A percentile compares a stretch with the other conserved stretches of the same genome.
Conservation (phyloP, 78 protist genomes). For the Dictyostelium capitatum region DNA sequence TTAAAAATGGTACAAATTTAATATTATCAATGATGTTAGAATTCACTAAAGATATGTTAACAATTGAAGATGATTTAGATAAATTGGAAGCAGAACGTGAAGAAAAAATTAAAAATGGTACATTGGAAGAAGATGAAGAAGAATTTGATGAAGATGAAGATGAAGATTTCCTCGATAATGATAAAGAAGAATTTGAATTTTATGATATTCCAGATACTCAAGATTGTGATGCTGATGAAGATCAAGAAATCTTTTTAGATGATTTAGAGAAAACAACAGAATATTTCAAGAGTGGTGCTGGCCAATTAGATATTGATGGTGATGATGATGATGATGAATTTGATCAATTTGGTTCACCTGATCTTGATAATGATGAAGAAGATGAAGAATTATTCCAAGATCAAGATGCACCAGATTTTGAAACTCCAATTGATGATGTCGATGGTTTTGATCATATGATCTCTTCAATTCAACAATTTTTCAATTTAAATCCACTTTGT, state of each 20-base stretch:
- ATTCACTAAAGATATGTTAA: conserved; percentile 46
- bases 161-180: background rate
- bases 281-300: conserved; percentile 17
- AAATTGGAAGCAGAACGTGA: conserved; percentile 22
- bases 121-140: conserved; percentile 31
- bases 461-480: background rate
- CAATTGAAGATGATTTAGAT: conserved; percentile 55
- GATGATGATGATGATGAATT: background rate
- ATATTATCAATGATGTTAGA: conserved; percentile 36
- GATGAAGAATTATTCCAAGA: conserved; percentile 67
- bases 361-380: background rate
- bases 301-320: background rate
- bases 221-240: conserved; percentile 41
- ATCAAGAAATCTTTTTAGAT: conserved; percentile 42
- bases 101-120: conserved; percentile 1
- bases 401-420: conserved; percentile 40
- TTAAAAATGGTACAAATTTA: background rate
- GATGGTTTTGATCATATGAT: conserved; percentile 67
- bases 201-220: conserved; percentile 20
- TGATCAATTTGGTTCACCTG: background rate
- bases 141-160: conserved; percentile 37
- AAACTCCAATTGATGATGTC: conserved; percentile 75
- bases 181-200: conserved; percentile 16
- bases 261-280: conserved; percentile 31
- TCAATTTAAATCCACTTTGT: conserved; percentile 24